A percentile compares a stretch with the other conserved stretches of the same genome.
phyloP scores from a whole-genome alignment of 441 rosid species.

The Euphorbia schlechtendalii region DNA sequence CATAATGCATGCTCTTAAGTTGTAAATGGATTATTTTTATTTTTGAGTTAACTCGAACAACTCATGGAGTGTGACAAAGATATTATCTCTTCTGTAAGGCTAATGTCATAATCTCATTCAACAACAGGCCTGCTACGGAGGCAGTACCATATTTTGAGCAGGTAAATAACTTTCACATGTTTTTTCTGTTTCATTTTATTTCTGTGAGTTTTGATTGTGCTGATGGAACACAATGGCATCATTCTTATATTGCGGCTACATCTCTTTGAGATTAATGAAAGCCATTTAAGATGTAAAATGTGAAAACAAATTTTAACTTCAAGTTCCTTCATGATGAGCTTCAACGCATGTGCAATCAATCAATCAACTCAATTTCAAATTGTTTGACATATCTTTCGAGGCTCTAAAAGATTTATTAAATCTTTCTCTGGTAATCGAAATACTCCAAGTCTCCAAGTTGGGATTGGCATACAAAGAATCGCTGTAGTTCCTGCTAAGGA shows the following conservation, averaged over 20 bases:
- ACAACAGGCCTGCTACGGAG: slow-evolving; percentile 93
- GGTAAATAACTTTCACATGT: slow-evolving; percentile 35
- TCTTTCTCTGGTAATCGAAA: background rate
- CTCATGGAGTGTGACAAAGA: slow-evolving; percentile 37
- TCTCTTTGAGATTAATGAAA: background rate
- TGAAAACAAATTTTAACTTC: background rate
- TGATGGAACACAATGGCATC: no score
- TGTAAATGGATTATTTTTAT: slow-evolving; percentile 15
- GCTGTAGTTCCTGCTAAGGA: background rate
- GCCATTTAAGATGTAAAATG: background rate
- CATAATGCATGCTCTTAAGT: slow-evolving; percentile 9
- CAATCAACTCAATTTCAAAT: no score
- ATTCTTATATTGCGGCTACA: background rate
- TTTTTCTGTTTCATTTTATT: background rate
- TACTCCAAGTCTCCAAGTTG: background rate
- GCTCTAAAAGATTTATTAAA: background rate
- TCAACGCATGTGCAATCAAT: no score
- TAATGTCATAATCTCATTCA: slow-evolving; percentile 86
- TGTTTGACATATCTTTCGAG: background rate
- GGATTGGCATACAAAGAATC: background rate
- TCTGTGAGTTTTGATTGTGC: background rate
- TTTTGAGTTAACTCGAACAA: slow-evolving; percentile 19
- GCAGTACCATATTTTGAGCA: slow-evolving; percentile 96
- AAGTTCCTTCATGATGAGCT: background rate
- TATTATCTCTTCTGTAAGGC: slow-evolving; percentile 66